Base-by-base conservation (phyloP, 345 rosid species). In the Viola odorata region DNA sequence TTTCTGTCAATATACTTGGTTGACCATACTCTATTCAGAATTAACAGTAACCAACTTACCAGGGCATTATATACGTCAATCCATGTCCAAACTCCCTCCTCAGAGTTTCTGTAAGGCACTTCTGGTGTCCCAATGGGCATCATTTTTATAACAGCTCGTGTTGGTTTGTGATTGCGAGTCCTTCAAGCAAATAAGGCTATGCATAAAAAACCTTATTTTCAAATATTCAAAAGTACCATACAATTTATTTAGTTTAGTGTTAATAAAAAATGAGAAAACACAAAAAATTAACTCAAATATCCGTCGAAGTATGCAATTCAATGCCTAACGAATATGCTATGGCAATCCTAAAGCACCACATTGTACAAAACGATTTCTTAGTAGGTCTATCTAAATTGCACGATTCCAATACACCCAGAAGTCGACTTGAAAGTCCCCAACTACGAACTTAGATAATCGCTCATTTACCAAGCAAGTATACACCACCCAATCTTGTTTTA, bases 31-130 rank as follows among this genome's bases (percentile, higher is more conserved):
- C 3, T 5, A 14, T 12, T 3, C 10, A 32, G 45, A 59, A 62
- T 53, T 17, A 60, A 50, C 13, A 10, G 40, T 44, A 1, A 47
- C 51, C 39, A 56, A 86, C 96, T 69, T 83, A 87, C 97, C 6
- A 89, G 82, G 73, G 88, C 97, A 73, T 87, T 85, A 91, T 87
- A 87, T 61, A 89, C 58, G 77, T 94, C 99, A 69, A 92, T 87
- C 91, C 85, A 84, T 73, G 87, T 94, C 94, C 86, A 80, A 63
- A 89, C 80, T 74, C 88, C 89, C 66, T 85, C 96, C 55, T 87
- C 96, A 23, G 86, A 79, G 37, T 80, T 78, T 74, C 83, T 77
- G 62, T 85, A 85, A 1, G 84, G 88, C 57, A 89, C 89, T 77
- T 80, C 77, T 5, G 98, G 97, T 47, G 84, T 82, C 44, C 94